phyloP scores from a whole-genome alignment of 2,329 filamentous ascomycete species.

The Colletotrichum simmondsii region DNA sequence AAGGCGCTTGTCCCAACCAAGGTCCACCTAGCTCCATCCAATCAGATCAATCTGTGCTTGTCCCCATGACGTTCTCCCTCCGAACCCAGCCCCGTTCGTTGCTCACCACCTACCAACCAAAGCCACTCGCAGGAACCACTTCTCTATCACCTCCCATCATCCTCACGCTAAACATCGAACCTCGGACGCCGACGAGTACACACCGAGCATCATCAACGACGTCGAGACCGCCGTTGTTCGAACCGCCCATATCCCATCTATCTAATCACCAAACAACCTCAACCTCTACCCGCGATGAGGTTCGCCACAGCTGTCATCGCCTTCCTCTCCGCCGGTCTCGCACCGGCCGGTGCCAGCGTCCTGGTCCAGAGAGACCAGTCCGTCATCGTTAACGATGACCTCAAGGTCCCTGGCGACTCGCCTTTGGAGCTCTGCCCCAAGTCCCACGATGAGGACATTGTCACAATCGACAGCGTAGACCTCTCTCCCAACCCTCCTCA shows the following conservation, averaged over 20 bases:
- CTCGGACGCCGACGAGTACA: slow-evolving; percentile 22
- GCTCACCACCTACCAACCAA: slow-evolving; percentile 30
- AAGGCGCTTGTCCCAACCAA: slow-evolving; percentile 31
- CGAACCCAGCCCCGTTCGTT: slow-evolving; percentile 31
- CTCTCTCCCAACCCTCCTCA: slow-evolving; percentile 86
- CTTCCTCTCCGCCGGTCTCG: slow-evolving; percentile 57
- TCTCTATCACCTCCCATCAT: slow-evolving; percentile 29
- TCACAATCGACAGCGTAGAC: slow-evolving; percentile 83
- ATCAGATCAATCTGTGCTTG: slow-evolving; percentile 28
- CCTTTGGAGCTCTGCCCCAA: slow-evolving; percentile 81
- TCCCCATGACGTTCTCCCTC: slow-evolving; percentile 36
- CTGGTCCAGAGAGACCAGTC: slow-evolving; percentile 61
- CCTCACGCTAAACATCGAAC: slow-evolving; percentile 21
- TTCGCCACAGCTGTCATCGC: slow-evolving; percentile 55
- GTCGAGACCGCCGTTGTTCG: not conserved
- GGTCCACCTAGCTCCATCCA: slow-evolving; percentile 26
- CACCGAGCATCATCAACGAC: slow-evolving; percentile 17
- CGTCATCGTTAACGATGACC: slow-evolving; percentile 60
- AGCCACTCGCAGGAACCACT: slow-evolving; percentile 28
- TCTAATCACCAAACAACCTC: not conserved
- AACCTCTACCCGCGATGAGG: slow-evolving; percentile 47
- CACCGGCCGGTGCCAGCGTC: slow-evolving; percentile 56
- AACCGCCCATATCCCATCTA: not conserved
- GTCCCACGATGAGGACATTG: slow-evolving; percentile 75
- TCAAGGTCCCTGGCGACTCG: slow-evolving; percentile 84